Percentiles rank a stretch among this genome's conserved stretches.
Conservation (phyloP, 768 basidiomycete species). For the Kwoniella europaea region DNA sequence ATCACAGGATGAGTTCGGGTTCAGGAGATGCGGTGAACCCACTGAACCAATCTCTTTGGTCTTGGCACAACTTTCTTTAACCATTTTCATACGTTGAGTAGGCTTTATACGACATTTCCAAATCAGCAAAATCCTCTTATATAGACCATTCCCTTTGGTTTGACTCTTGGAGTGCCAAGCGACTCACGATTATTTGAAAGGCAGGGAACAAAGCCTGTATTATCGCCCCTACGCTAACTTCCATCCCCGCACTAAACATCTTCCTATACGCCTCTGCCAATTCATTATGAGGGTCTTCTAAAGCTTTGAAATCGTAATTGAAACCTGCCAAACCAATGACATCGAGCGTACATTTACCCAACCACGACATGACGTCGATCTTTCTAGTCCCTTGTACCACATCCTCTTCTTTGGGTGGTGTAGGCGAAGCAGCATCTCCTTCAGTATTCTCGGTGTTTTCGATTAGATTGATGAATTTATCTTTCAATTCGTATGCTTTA, state of each 20-base stretch:
- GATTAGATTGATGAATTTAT: constrained; percentile 36
- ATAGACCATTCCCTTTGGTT: too few relatives aligned
- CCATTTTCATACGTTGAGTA: constrained; percentile 61
- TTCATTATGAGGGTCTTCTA: constrained; percentile 81
- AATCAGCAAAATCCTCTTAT: too few relatives aligned
- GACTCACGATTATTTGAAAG: constrained; percentile 38
- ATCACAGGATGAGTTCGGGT: neutral
- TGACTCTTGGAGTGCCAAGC: too few relatives aligned
- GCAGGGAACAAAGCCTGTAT: constrained; percentile 60
- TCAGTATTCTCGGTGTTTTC: constrained; percentile 16
- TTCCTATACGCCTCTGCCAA: constrained; percentile 72
- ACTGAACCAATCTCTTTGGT: constrained; percentile 65
- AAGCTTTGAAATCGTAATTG: constrained; percentile 76
- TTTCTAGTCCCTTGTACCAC: constrained; percentile 35
- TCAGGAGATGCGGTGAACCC: constrained; percentile 64
- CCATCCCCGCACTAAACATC: constrained; percentile 41
- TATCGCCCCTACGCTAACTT: constrained; percentile 29
- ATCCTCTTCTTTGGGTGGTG: constrained; percentile 31
- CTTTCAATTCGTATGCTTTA: constrained; percentile 64
- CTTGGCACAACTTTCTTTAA: constrained; percentile 62
- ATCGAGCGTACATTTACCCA: constrained; percentile 73
- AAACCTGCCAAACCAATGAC: constrained; percentile 80
- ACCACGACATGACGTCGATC: constrained; percentile 67
- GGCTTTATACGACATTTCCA: constrained; percentile 48
- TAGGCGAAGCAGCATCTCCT: constrained; percentile 14